Evolutionary conservation across 2,329 filamentous ascomycete genomes (phyloP), one percentile per base, ranked within the genome.

Genomic region (Apiospora pterosperma): DNA sequence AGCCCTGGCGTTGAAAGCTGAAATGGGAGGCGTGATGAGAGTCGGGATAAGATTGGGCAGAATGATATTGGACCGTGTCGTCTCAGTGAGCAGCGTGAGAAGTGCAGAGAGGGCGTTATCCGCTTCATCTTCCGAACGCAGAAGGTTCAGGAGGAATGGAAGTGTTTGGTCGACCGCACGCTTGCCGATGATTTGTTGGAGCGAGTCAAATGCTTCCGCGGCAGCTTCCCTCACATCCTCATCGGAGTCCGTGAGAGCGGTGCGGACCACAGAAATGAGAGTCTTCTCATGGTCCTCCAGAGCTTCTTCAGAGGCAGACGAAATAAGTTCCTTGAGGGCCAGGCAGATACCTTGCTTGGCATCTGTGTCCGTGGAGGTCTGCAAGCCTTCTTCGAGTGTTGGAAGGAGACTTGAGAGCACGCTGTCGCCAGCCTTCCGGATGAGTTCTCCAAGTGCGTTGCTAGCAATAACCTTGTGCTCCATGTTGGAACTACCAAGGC

Each of bases 391-490:
- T 76, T 98, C 94, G 60, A 99, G 87, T 38, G 94, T 97, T 36
- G 96, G 96, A 66, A 99, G 81, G 66, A 99, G 81, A 52, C 88
- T 96, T 28, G 93, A 88, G 68, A 99, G 84, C 64, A 99, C 94
- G 64, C 93, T 91, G 76, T 99, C 96, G 67, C 96, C 96, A 73
- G 96, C 95, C 79, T 97, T 97, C 73, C 96, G 90, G 74, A 99
- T 98, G 69, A 99, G 88, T 76, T 99, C 96, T 74, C 96, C 96
- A 64, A 99, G 85, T 60, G 96, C 93, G 77, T 98, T 98, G 76
- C 95, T 95, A 69, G 96, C 96, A 82, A 99, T 99, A 71, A 97
- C 91, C 82, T 97, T 98, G 78, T 99, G 96, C 77, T 99, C 96
- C 90, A 97, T 94, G 75, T 97, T 98, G 58, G 94, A 91, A 76